Percentiles rank a stretch among this genome's conserved stretches.
These are phyloP conservation scores for Primulina eburnea DNA, from an alignment of 257 asterid genomes.

Conservation along the genomic window DNA sequence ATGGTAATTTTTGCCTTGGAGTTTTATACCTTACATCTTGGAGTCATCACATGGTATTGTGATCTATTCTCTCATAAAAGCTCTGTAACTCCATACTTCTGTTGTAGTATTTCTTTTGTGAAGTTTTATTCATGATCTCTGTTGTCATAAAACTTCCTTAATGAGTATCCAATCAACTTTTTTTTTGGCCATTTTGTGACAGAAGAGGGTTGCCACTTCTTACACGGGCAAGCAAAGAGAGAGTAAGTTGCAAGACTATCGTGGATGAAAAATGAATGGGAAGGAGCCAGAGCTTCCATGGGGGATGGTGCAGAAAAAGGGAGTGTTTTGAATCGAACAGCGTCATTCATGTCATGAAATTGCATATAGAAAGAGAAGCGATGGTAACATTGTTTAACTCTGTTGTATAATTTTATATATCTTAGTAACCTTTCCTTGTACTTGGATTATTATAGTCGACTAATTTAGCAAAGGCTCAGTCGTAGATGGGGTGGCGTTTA, in stretches of 20 bases:
- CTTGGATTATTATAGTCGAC: background rate
- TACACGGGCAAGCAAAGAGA: background rate
- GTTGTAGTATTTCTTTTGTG: background rate
- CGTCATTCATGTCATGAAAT: background rate
- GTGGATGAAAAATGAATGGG: background rate
- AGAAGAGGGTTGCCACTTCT: background rate
- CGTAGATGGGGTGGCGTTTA: background rate
- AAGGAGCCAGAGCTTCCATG: background rate
- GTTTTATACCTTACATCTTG: background rate
- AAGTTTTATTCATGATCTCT: background rate
- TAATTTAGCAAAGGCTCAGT: background rate
- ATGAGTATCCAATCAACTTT: background rate
- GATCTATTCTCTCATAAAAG: too few relatives aligned
- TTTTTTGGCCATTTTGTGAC: background rate
- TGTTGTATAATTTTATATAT: background rate
- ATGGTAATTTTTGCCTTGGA: background rate
- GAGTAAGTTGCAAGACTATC: background rate
- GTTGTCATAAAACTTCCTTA: background rate
- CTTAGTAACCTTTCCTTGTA: background rate
- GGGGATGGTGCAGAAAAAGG: background rate
- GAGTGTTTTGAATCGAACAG: background rate
- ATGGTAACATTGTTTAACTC: background rate
- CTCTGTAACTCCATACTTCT: too few relatives aligned
- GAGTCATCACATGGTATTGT: too few relatives aligned
- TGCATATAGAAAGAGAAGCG: background rate